Evolutionary conservation across 805 yeast species (phyloP).

Genomic region (Candida khao-thaluensis): DNA sequence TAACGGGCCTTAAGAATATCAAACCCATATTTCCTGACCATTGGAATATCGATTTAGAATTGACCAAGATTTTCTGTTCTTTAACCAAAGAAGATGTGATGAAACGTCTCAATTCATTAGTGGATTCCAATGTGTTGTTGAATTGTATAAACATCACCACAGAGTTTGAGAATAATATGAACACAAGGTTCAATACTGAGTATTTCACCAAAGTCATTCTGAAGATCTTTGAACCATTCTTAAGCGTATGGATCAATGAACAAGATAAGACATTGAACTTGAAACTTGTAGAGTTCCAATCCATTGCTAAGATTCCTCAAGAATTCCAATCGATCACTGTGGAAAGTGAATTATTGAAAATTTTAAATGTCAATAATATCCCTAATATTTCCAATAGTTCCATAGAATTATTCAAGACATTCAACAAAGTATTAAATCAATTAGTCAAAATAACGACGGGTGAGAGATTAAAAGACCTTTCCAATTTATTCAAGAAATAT

Average conservation of each 20-base stretch:
- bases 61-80: conserved; percentile 64
- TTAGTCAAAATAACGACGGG: conserved; percentile 43
- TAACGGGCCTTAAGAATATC: conserved; percentile 57
- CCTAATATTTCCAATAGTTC: conserved; percentile 80
- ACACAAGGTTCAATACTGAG: conserved; percentile 55
- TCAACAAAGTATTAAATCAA: conserved; percentile 71
- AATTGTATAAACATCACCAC: conserved; percentile 71
- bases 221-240: conserved; percentile 77
- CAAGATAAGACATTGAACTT: conserved; percentile 66
- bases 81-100: conserved; percentile 65
- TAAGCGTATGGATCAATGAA: conserved; percentile 80
- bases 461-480: conserved; percentile 49
- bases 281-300: conserved; percentile 64
- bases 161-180: conserved; percentile 78
- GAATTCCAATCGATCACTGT: conserved; percentile 24
- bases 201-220: conserved; percentile 50
- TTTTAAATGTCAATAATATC: conserved; percentile 45
- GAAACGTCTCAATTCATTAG: conserved; percentile 26
- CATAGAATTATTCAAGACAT: conserved; percentile 79
- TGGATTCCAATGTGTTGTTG: conserved; percentile 60
- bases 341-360: conserved; percentile 31
- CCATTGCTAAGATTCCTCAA: conserved; percentile 52
- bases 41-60: conserved; percentile 69
- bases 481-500: conserved; percentile 64
- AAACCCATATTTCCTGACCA: conserved; percentile 57